Percentiles rank a stretch among this genome's conserved stretches.
phyloP scores from a whole-genome alignment of 225 moss, liverwort and hornwort genomes.

The Bryoerythrophyllum caledonicum region DNA sequence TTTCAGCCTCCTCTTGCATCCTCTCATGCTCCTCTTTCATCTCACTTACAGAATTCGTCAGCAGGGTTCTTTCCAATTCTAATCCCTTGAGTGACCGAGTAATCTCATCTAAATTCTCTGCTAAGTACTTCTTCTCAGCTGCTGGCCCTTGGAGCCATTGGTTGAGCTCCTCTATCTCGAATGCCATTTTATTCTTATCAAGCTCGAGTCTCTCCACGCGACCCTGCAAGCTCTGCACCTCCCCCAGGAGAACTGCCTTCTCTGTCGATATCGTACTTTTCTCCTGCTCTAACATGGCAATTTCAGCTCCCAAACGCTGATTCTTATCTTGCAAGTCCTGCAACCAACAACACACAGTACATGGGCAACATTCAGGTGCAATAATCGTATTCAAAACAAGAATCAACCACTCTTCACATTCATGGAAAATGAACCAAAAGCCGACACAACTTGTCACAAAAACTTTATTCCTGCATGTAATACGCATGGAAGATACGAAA shows the following conservation, averaged over 20 bases:
- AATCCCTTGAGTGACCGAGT: conserved; percentile 29
- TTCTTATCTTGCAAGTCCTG: conserved; percentile 50
- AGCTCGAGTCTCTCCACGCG: conserved; percentile 36
- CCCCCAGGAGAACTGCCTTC: conserved; percentile 20
- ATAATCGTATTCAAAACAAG: not conserved
- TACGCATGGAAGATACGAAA: not conserved
- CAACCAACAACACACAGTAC: not conserved
- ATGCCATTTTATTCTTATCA: conserved; percentile 41
- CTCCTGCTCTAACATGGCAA: conserved; percentile 28
- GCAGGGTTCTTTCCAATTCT: conserved; percentile 35
- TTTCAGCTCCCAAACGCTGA: conserved; percentile 28
- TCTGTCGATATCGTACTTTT: conserved; percentile 21
- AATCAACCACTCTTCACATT: too few species aligned
- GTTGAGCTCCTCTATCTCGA: conserved; percentile 50
- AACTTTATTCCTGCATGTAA: not conserved
- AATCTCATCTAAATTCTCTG: conserved; percentile 44
- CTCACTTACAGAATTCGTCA: conserved; percentile 24
- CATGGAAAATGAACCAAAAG: not conserved
- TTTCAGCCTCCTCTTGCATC: conserved; percentile 8
- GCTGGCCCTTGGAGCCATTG: conserved; percentile 52
- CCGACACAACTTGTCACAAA: not conserved
- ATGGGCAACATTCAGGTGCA: conserved; percentile 7
- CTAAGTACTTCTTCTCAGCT: conserved; percentile 49
- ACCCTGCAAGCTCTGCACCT: conserved; percentile 27
- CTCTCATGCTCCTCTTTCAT: conserved; percentile 36